Conservation (phyloP, 176 grass and related monocot species). For the Phoenix roebelenii region DNA sequence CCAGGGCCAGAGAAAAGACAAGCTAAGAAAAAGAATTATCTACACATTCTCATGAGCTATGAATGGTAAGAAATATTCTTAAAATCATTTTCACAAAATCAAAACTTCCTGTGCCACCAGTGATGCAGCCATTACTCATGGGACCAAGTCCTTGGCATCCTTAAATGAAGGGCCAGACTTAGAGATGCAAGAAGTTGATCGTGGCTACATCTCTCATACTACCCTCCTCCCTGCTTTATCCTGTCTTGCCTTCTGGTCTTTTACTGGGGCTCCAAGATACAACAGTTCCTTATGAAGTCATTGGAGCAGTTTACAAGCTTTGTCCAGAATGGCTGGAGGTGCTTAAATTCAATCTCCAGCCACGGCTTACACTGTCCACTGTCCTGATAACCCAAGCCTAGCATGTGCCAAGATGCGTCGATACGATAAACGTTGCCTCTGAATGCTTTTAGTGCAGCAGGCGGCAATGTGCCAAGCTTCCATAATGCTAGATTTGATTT, state of each 20-base stretch:
- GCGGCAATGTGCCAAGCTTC: constrained; percentile 98
- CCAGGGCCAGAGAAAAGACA: too few relatives aligned
- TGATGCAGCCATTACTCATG: neutral
- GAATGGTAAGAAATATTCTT: neutral
- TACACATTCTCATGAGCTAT: too few relatives aligned
- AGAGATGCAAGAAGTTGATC: too few relatives aligned
- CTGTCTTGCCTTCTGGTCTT: constrained; percentile 23
- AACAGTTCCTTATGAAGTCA: constrained; percentile 80
- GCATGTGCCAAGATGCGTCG: constrained; percentile 73
- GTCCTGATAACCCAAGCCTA: constrained; percentile 96
- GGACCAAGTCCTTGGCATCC: neutral
- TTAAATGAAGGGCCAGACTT: neutral
- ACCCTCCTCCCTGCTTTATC: neutral
- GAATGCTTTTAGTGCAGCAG: constrained; percentile 90
- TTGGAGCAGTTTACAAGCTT: constrained; percentile 89
- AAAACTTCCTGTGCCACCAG: too few relatives aligned
- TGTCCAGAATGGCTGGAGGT: constrained; percentile 93
- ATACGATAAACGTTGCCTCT: constrained; percentile 80
- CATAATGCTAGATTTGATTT: constrained; percentile 87
- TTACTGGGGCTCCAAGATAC: constrained; percentile 82
- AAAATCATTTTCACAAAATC: too few relatives aligned
- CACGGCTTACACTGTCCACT: constrained; percentile 91
- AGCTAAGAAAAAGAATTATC: too few relatives aligned
- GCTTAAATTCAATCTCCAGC: constrained; percentile 83
- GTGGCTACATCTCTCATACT: too few relatives aligned